A percentile compares a stretch with the other conserved stretches of the same genome.
These are phyloP conservation scores for Larix sibirica DNA, from an alignment of 83 land plant species.

Conservation along the genomic window DNA sequence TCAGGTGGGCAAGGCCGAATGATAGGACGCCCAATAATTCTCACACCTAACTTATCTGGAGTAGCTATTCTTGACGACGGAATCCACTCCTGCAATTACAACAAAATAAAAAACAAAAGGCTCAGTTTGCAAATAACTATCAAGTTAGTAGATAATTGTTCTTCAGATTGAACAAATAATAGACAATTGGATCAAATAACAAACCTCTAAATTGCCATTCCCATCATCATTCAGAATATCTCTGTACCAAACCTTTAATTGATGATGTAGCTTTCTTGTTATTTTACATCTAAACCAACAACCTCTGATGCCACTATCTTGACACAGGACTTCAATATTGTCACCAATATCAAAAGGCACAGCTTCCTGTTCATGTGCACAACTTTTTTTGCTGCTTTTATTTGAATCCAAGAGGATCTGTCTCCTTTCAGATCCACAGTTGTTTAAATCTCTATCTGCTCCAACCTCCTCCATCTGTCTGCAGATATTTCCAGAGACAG, in stretches of 20 bases:
- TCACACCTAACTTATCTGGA: constrained; percentile 41
- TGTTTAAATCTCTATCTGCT: neutral
- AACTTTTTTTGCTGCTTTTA: neutral
- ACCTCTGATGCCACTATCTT: constrained; percentile 78
- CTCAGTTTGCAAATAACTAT: neutral
- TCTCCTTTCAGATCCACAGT: neutral
- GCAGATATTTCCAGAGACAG: neutral
- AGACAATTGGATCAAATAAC: neutral
- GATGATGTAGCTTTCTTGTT: constrained; percentile 41
- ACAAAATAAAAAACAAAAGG: constrained; percentile 7
- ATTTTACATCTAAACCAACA: constrained; percentile 68
- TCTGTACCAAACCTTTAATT: constrained; percentile 55
- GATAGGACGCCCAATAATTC: constrained; percentile 42
- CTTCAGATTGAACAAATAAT: neutral
- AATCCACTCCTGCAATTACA: constrained; percentile 64
- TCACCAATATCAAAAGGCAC: constrained; percentile 27
- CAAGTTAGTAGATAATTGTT: neutral
- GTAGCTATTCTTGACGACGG: constrained; percentile 36
- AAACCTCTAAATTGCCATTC: constrained; percentile 55
- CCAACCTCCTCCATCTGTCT: neutral
- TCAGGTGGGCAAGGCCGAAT: constrained; percentile 44
- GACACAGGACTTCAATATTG: constrained; percentile 59
- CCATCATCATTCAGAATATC: constrained; percentile 62
- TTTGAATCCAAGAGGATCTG: neutral
- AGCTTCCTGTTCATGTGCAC: neutral